phyloP scores from a whole-genome alignment of 1,284 basidiomycete species.

The Stygiomarasmius scandens region DNA sequence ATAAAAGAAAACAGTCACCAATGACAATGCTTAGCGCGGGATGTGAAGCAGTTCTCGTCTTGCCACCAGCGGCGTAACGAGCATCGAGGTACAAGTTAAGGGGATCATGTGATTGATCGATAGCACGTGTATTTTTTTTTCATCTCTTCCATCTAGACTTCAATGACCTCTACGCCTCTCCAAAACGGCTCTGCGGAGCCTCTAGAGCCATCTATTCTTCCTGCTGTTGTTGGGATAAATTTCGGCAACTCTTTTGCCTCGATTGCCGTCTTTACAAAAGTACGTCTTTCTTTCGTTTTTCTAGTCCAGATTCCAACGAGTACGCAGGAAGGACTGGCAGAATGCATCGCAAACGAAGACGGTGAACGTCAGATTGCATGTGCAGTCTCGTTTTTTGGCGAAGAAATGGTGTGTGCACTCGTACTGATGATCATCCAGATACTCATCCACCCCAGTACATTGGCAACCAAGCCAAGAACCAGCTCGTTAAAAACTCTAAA shows the following conservation, averaged over 20 bases:
- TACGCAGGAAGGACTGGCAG: constrained; percentile 80
- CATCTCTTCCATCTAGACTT: too few relatives aligned
- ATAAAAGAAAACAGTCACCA: too few relatives aligned
- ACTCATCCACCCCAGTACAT: constrained; percentile 69
- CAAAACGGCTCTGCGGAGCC: constrained; percentile 17
- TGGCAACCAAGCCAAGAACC: constrained; percentile 93
- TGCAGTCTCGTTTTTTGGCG: constrained; percentile 89
- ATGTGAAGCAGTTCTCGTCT: too few relatives aligned
- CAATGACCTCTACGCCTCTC: neutral
- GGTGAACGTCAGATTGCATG: constrained; percentile 98
- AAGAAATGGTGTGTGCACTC: constrained; percentile 72
- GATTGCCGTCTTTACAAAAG: constrained; percentile 95
- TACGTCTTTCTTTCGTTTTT: constrained; percentile 29
- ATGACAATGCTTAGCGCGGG: too few relatives aligned
- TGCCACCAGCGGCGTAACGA: too few relatives aligned
- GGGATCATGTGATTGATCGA: neutral
- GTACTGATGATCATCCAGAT: constrained; percentile 6
- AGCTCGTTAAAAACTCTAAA: constrained; percentile 92
- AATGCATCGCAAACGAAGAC: constrained; percentile 98
- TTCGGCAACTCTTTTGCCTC: constrained; percentile 96
- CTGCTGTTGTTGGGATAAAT: constrained; percentile 89
- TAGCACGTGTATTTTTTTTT: neutral
- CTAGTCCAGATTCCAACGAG: neutral
- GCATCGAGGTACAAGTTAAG: too few relatives aligned
- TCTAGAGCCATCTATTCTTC: constrained; percentile 30